Evolutionary conservation across 495 filamentous ascomycete species (phyloP), one percentile per base, ranked within the genome.

Genomic region (Parmelia sp.): DNA sequence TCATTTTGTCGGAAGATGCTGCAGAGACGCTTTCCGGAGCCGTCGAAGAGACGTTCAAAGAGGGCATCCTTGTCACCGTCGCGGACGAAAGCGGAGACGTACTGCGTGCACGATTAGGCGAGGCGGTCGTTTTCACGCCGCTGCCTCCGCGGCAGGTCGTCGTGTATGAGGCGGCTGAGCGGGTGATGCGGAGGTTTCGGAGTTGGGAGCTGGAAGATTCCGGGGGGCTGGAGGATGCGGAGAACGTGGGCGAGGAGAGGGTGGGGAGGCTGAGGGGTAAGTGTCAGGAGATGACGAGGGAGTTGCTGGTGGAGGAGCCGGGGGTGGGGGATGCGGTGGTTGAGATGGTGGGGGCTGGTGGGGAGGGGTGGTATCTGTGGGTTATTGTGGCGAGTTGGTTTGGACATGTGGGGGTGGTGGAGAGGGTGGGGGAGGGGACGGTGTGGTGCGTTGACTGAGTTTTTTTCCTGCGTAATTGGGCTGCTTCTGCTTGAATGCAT

Each of bases 401-500:
- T n/a, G 42, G 21, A 45, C 10, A n/a, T 8, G 42, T 45, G 42
- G 29, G 39, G 12, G 40, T 49, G 27, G 59, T 40, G 15, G 29
- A 35, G 19, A 49, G 42, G 42, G 42, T 51, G 9, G n/a, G 21
- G 11, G 17, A 9, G 21, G 42, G 42, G 15, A 29, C n/a, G 59
- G 49, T 61, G 59, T 61, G 59, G 39, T 61, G 59, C 35, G 42
- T 51, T 0, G 59, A 61, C 17, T 61, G 45, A 49, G 2, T 25
- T 25, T 25, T 23, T 25, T n/a, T n/a, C n/a, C 45, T 3, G 4
- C 8, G 12, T 49, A 2, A 10, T 12, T 11, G 3, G 25, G 8
- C 12, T 49, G 45, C 23, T 23, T 23, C 21, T 21, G n/a, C n/a
- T n/a, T 44, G 42, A 19, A 44, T 9, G 11, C 12, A 44, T 44